These are phyloP conservation scores for Lepidium didymum DNA, from an alignment of 345 rosid species.

Conservation along the genomic window DNA sequence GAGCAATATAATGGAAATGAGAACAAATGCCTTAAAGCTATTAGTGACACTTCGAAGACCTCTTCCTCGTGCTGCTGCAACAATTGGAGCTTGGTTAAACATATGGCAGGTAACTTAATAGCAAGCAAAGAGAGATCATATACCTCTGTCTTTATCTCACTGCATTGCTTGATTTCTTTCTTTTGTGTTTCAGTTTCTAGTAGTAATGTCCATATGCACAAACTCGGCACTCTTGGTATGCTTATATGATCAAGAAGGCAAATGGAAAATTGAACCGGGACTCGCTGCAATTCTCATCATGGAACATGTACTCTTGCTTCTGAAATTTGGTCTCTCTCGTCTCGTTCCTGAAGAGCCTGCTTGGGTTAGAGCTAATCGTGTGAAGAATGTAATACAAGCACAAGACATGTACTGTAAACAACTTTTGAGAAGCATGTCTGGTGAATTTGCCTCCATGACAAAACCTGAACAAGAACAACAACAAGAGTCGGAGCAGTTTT, in stretches of 20 bases:
- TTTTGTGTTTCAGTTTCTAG: conserved; percentile 50
- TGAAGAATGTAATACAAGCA: conserved; percentile 62
- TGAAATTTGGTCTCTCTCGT: conserved; percentile 77
- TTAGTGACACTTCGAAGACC: conserved; percentile 67
- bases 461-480: conserved; percentile 12
- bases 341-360: conserved; percentile 95
- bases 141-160: not conserved
- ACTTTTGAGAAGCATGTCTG: conserved; percentile 53
- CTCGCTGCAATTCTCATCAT: conserved; percentile 77
- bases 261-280: conserved; percentile 91
- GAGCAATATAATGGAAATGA: conserved; percentile 77
- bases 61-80: conserved; percentile 73
- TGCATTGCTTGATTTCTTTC: not conserved
- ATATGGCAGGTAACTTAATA: conserved; percentile 67
- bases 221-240: conserved; percentile 85
- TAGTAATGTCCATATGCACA: conserved; percentile 87
- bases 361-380: conserved; percentile 78
- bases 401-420: conserved; percentile 66
- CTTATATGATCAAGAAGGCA: conserved; percentile 77
- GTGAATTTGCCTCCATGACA: conserved; percentile 19
- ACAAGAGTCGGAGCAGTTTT: not conserved
- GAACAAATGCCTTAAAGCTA: conserved; percentile 83
- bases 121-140: not conserved
- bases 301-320: conserved; percentile 71
- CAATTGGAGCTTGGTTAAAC: conserved; percentile 91